Base-by-base conservation (phyloP, 495 filamentous ascomycete genomes). In the Penicillium canariense region DNA sequence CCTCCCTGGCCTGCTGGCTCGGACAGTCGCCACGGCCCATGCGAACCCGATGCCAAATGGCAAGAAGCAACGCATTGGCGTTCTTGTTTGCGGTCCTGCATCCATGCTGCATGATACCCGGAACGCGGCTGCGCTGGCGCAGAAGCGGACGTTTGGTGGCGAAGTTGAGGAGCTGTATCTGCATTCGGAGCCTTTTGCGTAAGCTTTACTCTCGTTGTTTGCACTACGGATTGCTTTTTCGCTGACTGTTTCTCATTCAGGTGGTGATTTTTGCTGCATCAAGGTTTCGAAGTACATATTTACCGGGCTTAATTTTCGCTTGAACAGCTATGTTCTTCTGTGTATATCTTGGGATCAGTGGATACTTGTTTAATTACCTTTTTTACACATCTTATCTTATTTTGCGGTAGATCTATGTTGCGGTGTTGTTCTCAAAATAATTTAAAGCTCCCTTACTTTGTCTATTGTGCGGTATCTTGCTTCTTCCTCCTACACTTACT, bases 181-280 rank as follows among this genome's bases (percentile, higher is more conserved):
- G 42, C 79, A 82, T 67, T 70, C 72, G 1, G 79, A 83, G 53
- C 64, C 73, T 52, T 83, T 83, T 65, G 73, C 72, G 69, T 83
- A 56, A 69, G 69, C 61, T 17, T 57, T 23, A 15, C 27, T n/a
- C 5, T 18, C 23, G 0, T 32, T 39, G 36, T 3, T 39, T 9
- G 22, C 36, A 22, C 15, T 39, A n/a, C 4, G 4, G 3, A 22
- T 20, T 4, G 15, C 6, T 20, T 1, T 4, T 22, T 40, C 9
- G 14, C 20, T 23, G 38, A 40, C 38, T 14, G 8, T 23, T 23
- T 11, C 9, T 14, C 1, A 39, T 40, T 22, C 38, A 40, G 38
- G 18, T 40, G 38, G 38, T 40, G 38, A n/a, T n/a, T n/a, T 22
- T 14, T 9, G 2, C 6, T 40, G 2, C 14, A 4, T 23, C 5